Conservation (phyloP, 148 eudicot species). For the Chenopodium suecicum region DNA sequence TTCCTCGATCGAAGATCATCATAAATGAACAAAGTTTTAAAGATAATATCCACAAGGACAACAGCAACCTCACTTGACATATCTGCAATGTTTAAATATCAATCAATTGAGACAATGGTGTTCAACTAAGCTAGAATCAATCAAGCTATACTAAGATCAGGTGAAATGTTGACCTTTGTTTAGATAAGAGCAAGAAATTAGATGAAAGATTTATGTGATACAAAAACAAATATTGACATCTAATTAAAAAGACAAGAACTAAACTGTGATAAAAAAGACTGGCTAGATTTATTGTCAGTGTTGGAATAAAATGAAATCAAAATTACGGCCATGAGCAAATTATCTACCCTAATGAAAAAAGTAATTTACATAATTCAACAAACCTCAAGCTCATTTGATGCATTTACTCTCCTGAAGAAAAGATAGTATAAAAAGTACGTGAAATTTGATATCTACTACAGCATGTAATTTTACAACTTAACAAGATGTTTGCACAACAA, state of each 20-base stretch:
- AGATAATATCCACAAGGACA: conserved; percentile 66
- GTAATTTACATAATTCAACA: background rate
- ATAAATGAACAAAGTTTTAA: conserved; percentile 65
- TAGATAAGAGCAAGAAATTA: background rate
- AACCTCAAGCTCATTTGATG: background rate
- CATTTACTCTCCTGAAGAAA: background rate
- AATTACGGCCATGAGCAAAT: no score
- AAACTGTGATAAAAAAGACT: no score
- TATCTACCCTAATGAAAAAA: background rate
- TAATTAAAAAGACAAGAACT: background rate
- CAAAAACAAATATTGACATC: background rate
- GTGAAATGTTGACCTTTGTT: background rate
- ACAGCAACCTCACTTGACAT: conserved; percentile 66
- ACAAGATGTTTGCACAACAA: background rate
- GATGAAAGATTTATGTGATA: background rate
- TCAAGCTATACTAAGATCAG: background rate
- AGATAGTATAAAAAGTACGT: background rate
- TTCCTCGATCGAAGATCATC: conserved; percentile 84
- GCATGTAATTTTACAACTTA: background rate
- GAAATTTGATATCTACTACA: no score
- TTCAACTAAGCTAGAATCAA: background rate
- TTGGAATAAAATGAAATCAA: no score
- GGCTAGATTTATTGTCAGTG: background rate
- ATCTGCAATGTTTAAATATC: conserved; percentile 42
- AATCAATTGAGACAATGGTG: conserved; percentile 1